These are phyloP conservation scores for Flaveria bidentis DNA, from an alignment of 129 eudicot species.

Conservation along the genomic window DNA sequence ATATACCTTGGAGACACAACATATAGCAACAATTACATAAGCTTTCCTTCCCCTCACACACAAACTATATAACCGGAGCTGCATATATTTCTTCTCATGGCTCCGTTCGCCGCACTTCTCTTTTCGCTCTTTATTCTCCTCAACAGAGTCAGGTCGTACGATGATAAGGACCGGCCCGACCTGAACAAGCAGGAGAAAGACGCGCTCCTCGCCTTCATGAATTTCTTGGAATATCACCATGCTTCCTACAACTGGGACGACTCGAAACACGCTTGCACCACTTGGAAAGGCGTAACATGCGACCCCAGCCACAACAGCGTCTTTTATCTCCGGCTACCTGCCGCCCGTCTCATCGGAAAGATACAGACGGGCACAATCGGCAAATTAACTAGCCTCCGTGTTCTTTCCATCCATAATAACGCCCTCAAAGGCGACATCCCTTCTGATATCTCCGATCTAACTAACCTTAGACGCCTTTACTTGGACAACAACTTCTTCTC, in stretches of 20 bases:
- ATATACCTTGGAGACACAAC: too few relatives aligned
- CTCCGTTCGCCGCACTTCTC: neutral
- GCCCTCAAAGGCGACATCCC: slow-evolving; percentile 58
- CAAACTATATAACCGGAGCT: neutral
- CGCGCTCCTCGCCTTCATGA: slow-evolving; percentile 58
- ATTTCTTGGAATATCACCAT: slow-evolving; percentile 43
- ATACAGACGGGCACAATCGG: slow-evolving; percentile 59
- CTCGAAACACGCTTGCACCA: slow-evolving; percentile 49
- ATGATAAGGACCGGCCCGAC: slow-evolving; percentile 34
- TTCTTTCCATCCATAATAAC: slow-evolving; percentile 61
- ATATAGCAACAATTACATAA: too few relatives aligned
- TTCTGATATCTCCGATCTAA: slow-evolving; percentile 56
- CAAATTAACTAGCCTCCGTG: slow-evolving; percentile 61
- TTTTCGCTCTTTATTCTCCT: neutral
- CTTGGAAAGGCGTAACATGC: slow-evolving; percentile 77
- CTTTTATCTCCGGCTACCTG: slow-evolving; percentile 59
- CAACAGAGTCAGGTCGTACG: slow-evolving; percentile 12
- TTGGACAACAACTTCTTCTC: slow-evolving; percentile 51
- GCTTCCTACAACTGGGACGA: slow-evolving; percentile 55
- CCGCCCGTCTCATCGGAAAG: slow-evolving; percentile 56
- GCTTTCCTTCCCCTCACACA: too few relatives aligned
- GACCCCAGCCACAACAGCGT: slow-evolving; percentile 52
- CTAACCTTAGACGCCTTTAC: slow-evolving; percentile 49
- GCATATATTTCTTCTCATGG: neutral
- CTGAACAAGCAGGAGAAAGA: slow-evolving; percentile 60